Base-by-base conservation (phyloP, 2,329 filamentous ascomycete species). In the Pseudogymnoascus sp. region DNA sequence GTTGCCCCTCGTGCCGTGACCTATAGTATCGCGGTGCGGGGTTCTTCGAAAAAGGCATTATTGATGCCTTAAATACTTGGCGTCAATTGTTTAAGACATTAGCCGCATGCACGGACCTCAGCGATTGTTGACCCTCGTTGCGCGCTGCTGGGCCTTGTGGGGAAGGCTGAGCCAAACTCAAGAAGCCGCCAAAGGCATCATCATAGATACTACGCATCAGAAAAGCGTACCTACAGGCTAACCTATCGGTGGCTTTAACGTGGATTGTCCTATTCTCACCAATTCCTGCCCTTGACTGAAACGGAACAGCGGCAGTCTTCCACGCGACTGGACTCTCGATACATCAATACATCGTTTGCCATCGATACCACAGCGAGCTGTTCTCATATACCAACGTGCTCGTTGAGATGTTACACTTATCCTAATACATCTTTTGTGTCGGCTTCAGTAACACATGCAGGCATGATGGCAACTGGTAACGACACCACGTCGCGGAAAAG, bases 401-500 rank as follows among this genome's bases (percentile, higher is more conserved):
- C 5, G n/a, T 20, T 54, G 47, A 54, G 28, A 54, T 54, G 47
- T 54, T 32, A 32, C 6, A 54, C n/a, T 12, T 18, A 18, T 54
- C 28, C 47, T 54, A 28, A 54, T 54, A 54, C 47, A 32, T 54
- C 9, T 20, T 54, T 54, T 16, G 28, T 20, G 16, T 16, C 11
- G 16, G 47, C 47, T 54, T 54, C 28, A 54, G 47, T 32, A 54
- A 16, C 28, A 20, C 47, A 54, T 54, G 16, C 34, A 58, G 38
- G 12, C 20, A 60, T 34, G 39, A 70, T 72, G 70, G 67, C 69
- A 18, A 64, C 70, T 5, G 59, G 68, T 57, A 64, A 69, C 25
- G 66, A 68, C 43, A 47, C 59, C 6, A 61, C 34, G 6, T 38
- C 59, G 11, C 64, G 67, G 50, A 67, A 69, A 57, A 73, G 70